These are phyloP conservation scores for Lentinula sp. DNA, from an alignment of 768 basidiomycete genomes.

Conservation along the genomic window DNA sequence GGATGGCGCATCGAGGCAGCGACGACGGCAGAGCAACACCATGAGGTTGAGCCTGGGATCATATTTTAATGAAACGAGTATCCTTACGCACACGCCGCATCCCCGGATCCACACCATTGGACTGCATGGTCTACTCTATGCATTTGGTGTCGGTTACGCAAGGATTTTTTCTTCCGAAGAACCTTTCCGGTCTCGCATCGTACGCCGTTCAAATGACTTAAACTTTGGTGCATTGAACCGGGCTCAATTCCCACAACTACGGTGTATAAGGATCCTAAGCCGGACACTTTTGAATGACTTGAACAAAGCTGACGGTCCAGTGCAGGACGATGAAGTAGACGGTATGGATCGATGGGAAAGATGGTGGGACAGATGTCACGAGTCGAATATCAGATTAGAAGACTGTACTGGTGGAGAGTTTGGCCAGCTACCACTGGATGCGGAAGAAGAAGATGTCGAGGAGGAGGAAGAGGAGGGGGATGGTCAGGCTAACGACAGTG, in stretches of 20 bases:
- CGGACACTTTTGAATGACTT: slow-evolving; percentile 49
- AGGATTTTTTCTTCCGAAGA: slow-evolving; percentile 34
- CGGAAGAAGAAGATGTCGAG: slow-evolving; percentile 16
- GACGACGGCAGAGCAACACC: slow-evolving; percentile 5
- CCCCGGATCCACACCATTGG: slow-evolving; percentile 55
- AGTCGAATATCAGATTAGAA: slow-evolving; percentile 54
- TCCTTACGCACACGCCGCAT: slow-evolving; percentile 37
- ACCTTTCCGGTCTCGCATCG: slow-evolving; percentile 37
- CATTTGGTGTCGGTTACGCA: slow-evolving; percentile 60
- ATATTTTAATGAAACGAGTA: slow-evolving; percentile 16
- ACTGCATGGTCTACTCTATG: slow-evolving; percentile 60
- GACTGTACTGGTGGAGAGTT: slow-evolving; percentile 69
- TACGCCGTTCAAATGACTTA: slow-evolving; percentile 56
- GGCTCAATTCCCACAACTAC: slow-evolving; percentile 54
- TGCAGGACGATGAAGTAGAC: slow-evolving; percentile 20
- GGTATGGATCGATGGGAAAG: slow-evolving; percentile 52
- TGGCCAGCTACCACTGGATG: slow-evolving; percentile 42
- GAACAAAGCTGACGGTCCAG: slow-evolving; percentile 48
- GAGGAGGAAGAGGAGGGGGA: slow-evolving; percentile 2
- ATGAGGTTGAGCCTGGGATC: not conserved
- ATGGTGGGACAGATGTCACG: slow-evolving; percentile 56
- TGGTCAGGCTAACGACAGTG: slow-evolving; percentile 14
- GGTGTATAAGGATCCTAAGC: slow-evolving; percentile 54
- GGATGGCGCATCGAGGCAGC: slow-evolving; percentile 9
- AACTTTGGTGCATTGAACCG: slow-evolving; percentile 53